These are phyloP conservation scores for Somion occarium DNA, from an alignment of 1,284 basidiomycete species.

Conservation along the genomic window DNA sequence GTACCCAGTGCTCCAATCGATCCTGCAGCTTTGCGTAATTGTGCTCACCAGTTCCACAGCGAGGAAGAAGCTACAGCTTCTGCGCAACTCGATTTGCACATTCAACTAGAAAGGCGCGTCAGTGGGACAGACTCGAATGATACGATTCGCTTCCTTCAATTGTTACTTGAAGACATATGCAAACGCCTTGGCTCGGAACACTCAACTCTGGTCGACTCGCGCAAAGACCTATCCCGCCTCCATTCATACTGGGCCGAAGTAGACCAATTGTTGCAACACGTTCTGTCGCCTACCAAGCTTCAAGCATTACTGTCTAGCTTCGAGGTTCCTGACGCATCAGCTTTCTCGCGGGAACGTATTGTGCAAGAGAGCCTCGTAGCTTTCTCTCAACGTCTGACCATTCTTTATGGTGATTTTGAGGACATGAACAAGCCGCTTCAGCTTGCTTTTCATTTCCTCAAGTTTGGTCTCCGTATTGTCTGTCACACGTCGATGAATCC, in stretches of 20 bases:
- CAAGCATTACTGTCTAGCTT: constrained; percentile 35
- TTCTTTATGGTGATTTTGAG: constrained; percentile 53
- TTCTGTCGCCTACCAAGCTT: constrained; percentile 45
- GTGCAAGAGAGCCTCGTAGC: constrained; percentile 63
- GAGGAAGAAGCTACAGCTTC: constrained; percentile 42
- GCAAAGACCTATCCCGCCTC: constrained; percentile 55
- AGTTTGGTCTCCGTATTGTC: constrained; percentile 71
- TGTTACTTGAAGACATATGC: constrained; percentile 20
- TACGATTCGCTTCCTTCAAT: constrained; percentile 40
- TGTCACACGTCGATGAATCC: constrained; percentile 23
- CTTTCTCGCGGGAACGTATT: constrained; percentile 49
- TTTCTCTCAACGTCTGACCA: constrained; percentile 56
- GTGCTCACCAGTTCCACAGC: constrained; percentile 45
- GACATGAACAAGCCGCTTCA: constrained; percentile 72
- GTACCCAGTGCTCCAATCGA: constrained; percentile 88
- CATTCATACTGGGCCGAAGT: constrained; percentile 84
- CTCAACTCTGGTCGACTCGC: constrained; percentile 7
- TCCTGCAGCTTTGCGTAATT: constrained; percentile 70
- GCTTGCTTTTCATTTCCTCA: constrained; percentile 61
- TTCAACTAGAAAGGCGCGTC: constrained; percentile 49
- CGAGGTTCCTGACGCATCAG: constrained; percentile 30
- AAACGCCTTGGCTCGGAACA: constrained; percentile 11
- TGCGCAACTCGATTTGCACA: constrained; percentile 55
- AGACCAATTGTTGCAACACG: constrained; percentile 59
- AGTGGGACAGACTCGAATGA: constrained; percentile 61